Percentiles rank a stretch among this genome's conserved stretches.
Conservation (phyloP, 2,329 filamentous ascomycete genomes). For the Gyromitra esculenta region DNA sequence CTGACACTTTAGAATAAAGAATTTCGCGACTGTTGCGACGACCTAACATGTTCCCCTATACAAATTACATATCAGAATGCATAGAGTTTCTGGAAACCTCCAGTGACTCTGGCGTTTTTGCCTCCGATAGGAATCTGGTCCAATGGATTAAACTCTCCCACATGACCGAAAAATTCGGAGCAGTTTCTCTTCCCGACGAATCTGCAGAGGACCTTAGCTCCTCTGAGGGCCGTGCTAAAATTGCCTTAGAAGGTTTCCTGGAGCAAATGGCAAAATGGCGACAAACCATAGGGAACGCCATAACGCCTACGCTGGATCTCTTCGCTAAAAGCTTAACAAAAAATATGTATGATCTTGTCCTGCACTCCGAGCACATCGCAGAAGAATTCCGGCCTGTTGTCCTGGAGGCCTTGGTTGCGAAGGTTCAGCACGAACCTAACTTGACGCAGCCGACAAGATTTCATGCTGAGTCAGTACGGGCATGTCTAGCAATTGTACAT, state of each 20-base stretch:
- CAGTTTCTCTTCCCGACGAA: background rate
- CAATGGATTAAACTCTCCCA: constrained; percentile 29
- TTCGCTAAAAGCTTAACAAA: constrained; percentile 14
- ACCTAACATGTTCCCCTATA: constrained; percentile 21
- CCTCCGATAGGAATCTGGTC: constrained; percentile 25
- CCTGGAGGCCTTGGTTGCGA: constrained; percentile 18
- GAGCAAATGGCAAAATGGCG: constrained; percentile 15
- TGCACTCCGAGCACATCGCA: constrained; percentile 4
- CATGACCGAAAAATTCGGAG: constrained; percentile 13
- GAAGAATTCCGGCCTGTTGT: constrained; percentile 19
- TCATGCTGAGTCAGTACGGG: background rate
- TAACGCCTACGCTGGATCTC: constrained; percentile 19
- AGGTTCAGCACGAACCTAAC: background rate
- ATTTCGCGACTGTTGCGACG: constrained; percentile 22
- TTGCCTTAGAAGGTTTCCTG: constrained; percentile 2
- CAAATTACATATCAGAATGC: constrained; percentile 31
- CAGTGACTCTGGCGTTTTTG: constrained; percentile 14
- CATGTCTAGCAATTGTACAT: constrained; percentile 16
- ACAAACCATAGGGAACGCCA: background rate
- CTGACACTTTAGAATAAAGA: constrained; percentile 27
- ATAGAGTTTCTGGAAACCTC: constrained; percentile 33
- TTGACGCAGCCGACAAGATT: background rate
- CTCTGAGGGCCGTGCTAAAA: background rate
- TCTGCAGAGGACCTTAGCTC: background rate
- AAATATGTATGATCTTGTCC: constrained; percentile 31